These are phyloP conservation scores for Colletotrichum magnum DNA, from an alignment of 2,329 filamentous ascomycete species.

Conservation along the genomic window DNA sequence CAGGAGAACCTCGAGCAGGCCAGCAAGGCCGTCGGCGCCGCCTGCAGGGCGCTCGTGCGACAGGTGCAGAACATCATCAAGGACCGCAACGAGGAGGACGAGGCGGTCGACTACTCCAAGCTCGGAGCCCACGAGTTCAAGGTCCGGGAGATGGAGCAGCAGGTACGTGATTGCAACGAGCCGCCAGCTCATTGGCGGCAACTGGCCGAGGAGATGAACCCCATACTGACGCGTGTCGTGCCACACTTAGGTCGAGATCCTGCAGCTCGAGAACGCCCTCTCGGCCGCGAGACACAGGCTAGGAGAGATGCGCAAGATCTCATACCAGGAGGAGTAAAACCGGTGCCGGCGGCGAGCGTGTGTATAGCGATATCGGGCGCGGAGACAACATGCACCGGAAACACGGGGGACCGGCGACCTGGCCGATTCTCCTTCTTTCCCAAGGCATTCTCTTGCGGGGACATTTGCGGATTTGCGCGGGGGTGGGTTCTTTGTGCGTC, in stretches of 20 bases:
- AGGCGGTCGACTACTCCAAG: slow-evolving; percentile 88
- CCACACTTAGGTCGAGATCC: slow-evolving; percentile 84
- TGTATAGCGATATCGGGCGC: too few relatives aligned
- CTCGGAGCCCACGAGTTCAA: slow-evolving; percentile 97
- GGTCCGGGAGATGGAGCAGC: slow-evolving; percentile 98
- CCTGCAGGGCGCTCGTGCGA: slow-evolving; percentile 88
- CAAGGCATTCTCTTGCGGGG: too few relatives aligned
- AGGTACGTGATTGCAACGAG: slow-evolving; percentile 71
- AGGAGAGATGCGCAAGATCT: slow-evolving; percentile 98
- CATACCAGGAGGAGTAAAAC: slow-evolving; percentile 82
- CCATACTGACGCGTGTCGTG: slow-evolving; percentile 19
- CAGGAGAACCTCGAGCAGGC: slow-evolving; percentile 93
- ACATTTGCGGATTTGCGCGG: too few relatives aligned
- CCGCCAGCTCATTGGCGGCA: not conserved
- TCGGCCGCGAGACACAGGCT: slow-evolving; percentile 83
- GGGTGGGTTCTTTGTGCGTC: too few relatives aligned
- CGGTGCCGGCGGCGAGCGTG: not conserved
- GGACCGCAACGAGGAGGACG: slow-evolving; percentile 84
- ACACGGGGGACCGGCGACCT: not conserved
- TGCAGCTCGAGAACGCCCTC: slow-evolving; percentile 92
- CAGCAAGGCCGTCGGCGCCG: slow-evolving; percentile 91
- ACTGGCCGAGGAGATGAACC: not conserved
- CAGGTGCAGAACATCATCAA: slow-evolving; percentile 97
- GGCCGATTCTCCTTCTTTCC: too few relatives aligned
- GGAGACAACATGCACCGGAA: not conserved